phyloP scores from a whole-genome alignment of 139 green algal species.

The Closterium sp. region DNA sequence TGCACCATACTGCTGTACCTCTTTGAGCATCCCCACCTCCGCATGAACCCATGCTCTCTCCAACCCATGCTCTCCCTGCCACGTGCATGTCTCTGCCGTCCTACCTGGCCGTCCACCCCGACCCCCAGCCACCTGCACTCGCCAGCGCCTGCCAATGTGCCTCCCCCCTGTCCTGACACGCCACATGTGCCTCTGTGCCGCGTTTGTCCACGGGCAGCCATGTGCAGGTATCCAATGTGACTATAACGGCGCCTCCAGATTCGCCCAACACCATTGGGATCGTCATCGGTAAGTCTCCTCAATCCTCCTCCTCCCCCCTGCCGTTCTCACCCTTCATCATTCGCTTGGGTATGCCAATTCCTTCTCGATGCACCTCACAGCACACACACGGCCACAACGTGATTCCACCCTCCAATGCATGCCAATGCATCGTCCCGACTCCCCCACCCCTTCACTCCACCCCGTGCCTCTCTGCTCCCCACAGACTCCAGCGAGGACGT shows the following conservation, averaged over 20 bases:
- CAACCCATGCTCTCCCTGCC: no score
- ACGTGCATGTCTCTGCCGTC: no score
- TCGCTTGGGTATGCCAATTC: background rate
- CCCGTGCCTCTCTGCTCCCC: background rate
- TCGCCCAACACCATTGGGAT: slow-evolving; percentile 49
- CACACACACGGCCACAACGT: background rate
- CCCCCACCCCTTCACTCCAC: background rate
- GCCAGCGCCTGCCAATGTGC: background rate
- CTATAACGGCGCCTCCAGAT: slow-evolving; percentile 23
- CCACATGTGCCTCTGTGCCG: background rate
- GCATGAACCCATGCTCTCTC: no score
- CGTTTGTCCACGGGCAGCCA: background rate
- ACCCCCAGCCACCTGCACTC: no score
- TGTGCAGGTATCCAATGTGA: slow-evolving; percentile 16
- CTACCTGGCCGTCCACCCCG: no score
- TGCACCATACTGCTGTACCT: no score
- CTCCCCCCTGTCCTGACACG: background rate
- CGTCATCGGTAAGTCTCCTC: slow-evolving; percentile 28
- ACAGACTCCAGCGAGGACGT: slow-evolving; percentile 44
- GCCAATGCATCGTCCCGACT: background rate
- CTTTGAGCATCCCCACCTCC: no score
- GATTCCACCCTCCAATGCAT: background rate
- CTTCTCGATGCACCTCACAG: background rate
- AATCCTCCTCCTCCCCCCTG: background rate
- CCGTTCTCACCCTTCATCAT: background rate